These are phyloP conservation scores for Nyssa sinensis DNA, from an alignment of 148 eudicot genomes.

Conservation along the genomic window DNA sequence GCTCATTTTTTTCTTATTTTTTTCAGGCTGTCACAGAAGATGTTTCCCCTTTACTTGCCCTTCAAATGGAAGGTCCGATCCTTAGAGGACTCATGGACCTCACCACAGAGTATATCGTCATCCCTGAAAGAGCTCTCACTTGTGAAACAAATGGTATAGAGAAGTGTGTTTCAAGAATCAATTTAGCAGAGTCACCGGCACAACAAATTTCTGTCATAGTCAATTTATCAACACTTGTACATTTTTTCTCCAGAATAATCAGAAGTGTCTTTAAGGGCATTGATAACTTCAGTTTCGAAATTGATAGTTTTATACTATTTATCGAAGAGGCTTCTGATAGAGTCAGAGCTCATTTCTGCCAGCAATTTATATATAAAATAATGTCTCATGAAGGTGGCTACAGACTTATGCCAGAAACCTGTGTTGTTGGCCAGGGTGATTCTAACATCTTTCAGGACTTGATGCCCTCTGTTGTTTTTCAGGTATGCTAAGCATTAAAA, in stretches of 20 bases:
- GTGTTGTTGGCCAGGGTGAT: constrained; percentile 13
- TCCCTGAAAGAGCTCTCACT: constrained; percentile 40
- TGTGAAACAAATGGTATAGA: constrained; percentile 15
- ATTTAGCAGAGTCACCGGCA: constrained; percentile 26
- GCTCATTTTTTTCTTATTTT: neutral
- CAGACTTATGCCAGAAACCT: constrained; percentile 7
- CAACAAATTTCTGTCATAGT: constrained; percentile 39
- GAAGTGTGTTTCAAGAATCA: constrained; percentile 17
- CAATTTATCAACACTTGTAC: constrained; percentile 31
- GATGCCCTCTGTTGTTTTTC: constrained; percentile 38
- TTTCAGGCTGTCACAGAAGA: constrained; percentile 34
- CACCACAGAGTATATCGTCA: constrained; percentile 24
- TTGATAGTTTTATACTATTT: constrained; percentile 18
- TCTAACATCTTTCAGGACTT: constrained; percentile 12
- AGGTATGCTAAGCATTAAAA: constrained; percentile 27
- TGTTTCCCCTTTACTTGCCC: constrained; percentile 30
- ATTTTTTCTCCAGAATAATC: constrained; percentile 26
- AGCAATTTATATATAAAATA: constrained; percentile 24
- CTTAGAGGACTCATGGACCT: constrained; percentile 41
- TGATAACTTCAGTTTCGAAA: constrained; percentile 28
- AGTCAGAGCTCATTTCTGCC: constrained; percentile 24
- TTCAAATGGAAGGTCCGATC: constrained; percentile 41
- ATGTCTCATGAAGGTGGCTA: constrained; percentile 25
- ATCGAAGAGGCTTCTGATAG: constrained; percentile 16
- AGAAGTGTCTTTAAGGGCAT: constrained; percentile 27